A percentile compares a stretch with the other conserved stretches of the same genome.
Conservation (phyloP, 306 rosid genomes). For the Acacia confusa region DNA sequence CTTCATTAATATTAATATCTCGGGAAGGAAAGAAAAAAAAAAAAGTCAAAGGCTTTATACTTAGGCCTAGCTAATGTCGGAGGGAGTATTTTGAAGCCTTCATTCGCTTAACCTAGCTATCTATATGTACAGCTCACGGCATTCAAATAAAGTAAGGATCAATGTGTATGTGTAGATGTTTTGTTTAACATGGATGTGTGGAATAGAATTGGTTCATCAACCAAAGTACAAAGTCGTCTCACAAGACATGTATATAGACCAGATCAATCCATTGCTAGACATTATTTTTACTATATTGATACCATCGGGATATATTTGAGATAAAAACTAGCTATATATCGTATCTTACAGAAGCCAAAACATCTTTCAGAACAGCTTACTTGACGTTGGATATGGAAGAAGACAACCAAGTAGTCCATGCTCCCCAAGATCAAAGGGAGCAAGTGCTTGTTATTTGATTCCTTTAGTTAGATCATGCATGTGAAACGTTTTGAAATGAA, state of each 20-base stretch:
- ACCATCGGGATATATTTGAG: too few relatives aligned
- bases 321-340: neutral
- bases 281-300: too few relatives aligned
- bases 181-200: neutral
- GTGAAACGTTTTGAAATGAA: neutral
- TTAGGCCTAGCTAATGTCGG: too few relatives aligned
- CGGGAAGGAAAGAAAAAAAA: too few relatives aligned
- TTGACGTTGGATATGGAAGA: neutral
- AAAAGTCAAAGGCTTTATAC: too few relatives aligned
- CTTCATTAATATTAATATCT: too few relatives aligned
- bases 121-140: neutral
- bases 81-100: neutral
- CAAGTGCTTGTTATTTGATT: neutral
- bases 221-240: neutral
- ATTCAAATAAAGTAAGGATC: neutral
- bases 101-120: neutral
- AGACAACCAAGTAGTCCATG: neutral
- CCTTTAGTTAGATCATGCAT: neutral
- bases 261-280: neutral
- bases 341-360: neutral
- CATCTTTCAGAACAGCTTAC: neutral
- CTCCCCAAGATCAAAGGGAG: neutral
- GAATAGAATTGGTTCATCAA: neutral
- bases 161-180: too few relatives aligned
- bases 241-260: neutral